phyloP scores from a whole-genome alignment of 371 early-diverging fungal species.

The Dinochytrium kinnereticum region DNA sequence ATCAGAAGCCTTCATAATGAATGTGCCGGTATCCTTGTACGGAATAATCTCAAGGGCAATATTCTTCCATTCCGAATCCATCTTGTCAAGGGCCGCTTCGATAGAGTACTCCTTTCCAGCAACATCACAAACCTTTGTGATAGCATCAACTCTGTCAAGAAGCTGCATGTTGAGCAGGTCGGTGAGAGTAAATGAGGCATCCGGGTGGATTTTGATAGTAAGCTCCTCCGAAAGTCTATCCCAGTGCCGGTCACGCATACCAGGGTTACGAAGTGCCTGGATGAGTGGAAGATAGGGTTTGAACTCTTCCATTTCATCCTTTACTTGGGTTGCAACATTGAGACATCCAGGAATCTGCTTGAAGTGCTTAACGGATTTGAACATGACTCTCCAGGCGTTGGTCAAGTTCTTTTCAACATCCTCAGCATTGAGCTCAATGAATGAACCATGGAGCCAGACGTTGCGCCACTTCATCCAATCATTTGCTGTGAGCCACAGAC shows the following conservation, averaged over 20 bases:
- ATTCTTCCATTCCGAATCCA: slow-evolving; percentile 62
- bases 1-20: slow-evolving; percentile 60
- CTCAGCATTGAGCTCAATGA: slow-evolving; percentile 58
- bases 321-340: slow-evolving; percentile 59
- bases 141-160: slow-evolving; percentile 52
- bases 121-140: slow-evolving; percentile 61
- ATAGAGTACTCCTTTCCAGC: slow-evolving; percentile 68
- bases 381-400: slow-evolving; percentile 56
- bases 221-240: slow-evolving; percentile 57
- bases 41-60: slow-evolving; percentile 56
- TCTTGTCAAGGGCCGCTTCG: slow-evolving; percentile 62
- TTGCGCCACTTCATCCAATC: slow-evolving; percentile 64
- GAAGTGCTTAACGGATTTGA: slow-evolving; percentile 60
- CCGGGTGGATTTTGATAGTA: slow-evolving; percentile 50
- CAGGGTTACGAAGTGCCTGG: slow-evolving; percentile 63
- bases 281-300: slow-evolving; percentile 62
- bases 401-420: slow-evolving; percentile 59
- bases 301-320: slow-evolving; percentile 67
- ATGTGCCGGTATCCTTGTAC: slow-evolving; percentile 64
- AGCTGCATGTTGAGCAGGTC: slow-evolving; percentile 57
- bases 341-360: slow-evolving; percentile 55
- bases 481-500: slow-evolving; percentile 55
- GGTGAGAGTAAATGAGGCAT: slow-evolving; percentile 49
- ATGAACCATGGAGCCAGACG: slow-evolving; percentile 58
- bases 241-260: slow-evolving; percentile 67